phyloP scores from a whole-genome alignment of 2,329 filamentous ascomycete species.

The Clonostachys solani region DNA sequence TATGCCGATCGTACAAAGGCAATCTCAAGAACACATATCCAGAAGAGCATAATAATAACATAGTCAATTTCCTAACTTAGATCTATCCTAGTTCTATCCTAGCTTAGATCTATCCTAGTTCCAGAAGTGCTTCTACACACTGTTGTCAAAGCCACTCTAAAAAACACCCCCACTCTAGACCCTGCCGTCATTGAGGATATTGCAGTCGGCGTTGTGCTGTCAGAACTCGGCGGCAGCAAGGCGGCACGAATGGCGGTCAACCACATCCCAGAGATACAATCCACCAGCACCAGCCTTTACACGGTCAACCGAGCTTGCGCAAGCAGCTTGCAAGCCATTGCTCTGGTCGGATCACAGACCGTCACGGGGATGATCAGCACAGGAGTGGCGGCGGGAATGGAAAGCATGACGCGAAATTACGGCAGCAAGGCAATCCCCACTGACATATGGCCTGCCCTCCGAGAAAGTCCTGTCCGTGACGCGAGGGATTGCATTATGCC shows the following conservation, averaged over 20 bases:
- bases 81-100: no score
- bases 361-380: slow-evolving; percentile 66
- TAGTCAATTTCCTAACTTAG: no score
- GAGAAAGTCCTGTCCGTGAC: slow-evolving; percentile 59
- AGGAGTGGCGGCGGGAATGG: slow-evolving; percentile 86
- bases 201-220: slow-evolving; percentile 82
- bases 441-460: slow-evolving; percentile 72
- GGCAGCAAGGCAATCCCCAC: slow-evolving; percentile 79
- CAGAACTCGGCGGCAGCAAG: slow-evolving; percentile 86
- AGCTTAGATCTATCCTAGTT: no score
- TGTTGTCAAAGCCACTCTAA: slow-evolving; percentile 41
- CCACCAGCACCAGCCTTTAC: slow-evolving; percentile 69
- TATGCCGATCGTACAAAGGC: slow-evolving; percentile 81
- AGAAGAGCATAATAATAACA: no score
- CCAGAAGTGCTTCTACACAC: slow-evolving; percentile 81
- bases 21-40: slow-evolving; percentile 86
- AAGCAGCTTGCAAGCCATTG: slow-evolving; percentile 73
- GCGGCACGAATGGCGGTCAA: slow-evolving; percentile 87
- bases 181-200: slow-evolving; percentile 71
- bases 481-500: slow-evolving; percentile 87
- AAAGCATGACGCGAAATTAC: slow-evolving; percentile 95
- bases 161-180: slow-evolving; percentile 66
- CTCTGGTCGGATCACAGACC: slow-evolving; percentile 70
- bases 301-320: slow-evolving; percentile 88
- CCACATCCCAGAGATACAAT: slow-evolving; percentile 77